These are phyloP conservation scores for Lasiosphaeria ovina DNA, from an alignment of 495 filamentous ascomycete genomes.

Conservation along the genomic window DNA sequence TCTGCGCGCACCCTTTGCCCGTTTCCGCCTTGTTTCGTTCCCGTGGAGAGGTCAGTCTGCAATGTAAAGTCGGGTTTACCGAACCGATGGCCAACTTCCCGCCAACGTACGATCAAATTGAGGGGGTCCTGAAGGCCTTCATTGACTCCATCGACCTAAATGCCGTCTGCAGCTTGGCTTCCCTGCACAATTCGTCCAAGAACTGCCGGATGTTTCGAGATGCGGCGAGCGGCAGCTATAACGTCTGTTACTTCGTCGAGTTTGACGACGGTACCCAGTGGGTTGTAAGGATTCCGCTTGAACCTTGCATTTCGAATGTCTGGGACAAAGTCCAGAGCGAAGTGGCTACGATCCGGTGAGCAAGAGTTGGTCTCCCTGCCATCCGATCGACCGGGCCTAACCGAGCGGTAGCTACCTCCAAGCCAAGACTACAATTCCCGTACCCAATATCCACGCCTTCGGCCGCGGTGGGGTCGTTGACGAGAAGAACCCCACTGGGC, in stretches of 20 bases:
- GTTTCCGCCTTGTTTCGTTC: not conserved
- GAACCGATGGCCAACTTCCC: conserved; percentile 15
- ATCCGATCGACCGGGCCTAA: conserved; percentile 10
- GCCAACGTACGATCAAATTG: conserved; percentile 13
- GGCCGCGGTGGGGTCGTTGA: conserved; percentile 13
- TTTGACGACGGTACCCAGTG: conserved; percentile 15
- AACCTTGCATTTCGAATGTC: conserved; percentile 15
- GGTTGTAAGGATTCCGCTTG: conserved; percentile 17
- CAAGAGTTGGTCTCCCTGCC: conserved; percentile 5
- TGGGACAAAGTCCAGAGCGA: conserved; percentile 19
- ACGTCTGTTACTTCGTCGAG: conserved; percentile 18
- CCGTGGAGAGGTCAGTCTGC: not conserved
- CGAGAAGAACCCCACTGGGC: conserved; percentile 15
- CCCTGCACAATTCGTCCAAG: conserved; percentile 13
- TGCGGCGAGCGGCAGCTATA: conserved; percentile 14
- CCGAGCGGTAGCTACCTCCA: conserved; percentile 16
- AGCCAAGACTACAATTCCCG: conserved; percentile 13
- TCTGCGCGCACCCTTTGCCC: not conserved
- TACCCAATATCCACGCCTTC: conserved; percentile 15
- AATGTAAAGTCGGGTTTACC: conserved; percentile 9
- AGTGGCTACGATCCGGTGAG: conserved; percentile 16
- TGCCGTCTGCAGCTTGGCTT: conserved; percentile 17
- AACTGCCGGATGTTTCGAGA: conserved; percentile 16
- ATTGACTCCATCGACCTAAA: conserved; percentile 16
- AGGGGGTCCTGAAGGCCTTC: conserved; percentile 11